A percentile compares a stretch with the other conserved stretches of the same genome.
phyloP scores from a whole-genome alignment of 805 yeast species.

The Candida parachauliodes region DNA sequence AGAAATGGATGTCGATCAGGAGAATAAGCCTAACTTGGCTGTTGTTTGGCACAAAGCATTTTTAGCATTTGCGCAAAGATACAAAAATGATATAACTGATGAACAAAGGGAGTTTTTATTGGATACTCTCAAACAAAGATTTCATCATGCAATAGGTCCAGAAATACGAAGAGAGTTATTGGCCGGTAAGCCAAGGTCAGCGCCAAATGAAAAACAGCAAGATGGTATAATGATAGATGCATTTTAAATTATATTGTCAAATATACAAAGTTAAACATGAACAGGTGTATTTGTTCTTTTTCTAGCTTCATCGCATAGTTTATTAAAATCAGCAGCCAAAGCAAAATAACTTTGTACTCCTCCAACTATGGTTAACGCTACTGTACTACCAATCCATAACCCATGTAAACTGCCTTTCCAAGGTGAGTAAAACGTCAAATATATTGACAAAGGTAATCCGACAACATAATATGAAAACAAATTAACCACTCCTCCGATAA shows the following conservation, averaged over 20 bases:
- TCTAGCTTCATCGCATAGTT: conserved; percentile 36
- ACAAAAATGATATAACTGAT: conserved; percentile 96
- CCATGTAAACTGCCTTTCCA: conserved; percentile 52
- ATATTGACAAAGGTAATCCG: conserved; percentile 59
- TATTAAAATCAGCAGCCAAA: conserved; percentile 32
- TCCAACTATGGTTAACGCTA: conserved; percentile 50
- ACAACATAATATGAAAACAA: conserved; percentile 55
- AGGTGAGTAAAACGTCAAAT: conserved; percentile 47
- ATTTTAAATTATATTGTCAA: conserved; percentile 16
- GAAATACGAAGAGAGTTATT: conserved; percentile 90
- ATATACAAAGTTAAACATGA: conserved; percentile 8
- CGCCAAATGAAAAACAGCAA: conserved; percentile 15
- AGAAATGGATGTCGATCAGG: conserved; percentile 33
- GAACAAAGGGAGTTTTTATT: conserved; percentile 94
- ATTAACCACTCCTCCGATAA: conserved; percentile 58
- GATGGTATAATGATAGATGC: conserved; percentile 40
- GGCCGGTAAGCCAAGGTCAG: conserved; percentile 70
- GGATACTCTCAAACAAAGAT: conserved; percentile 87
- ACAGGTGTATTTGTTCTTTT: conserved; percentile 24
- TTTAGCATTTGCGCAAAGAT: conserved; percentile 89
- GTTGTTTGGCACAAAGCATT: conserved; percentile 98
- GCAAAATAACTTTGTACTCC: conserved; percentile 39
- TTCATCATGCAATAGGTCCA: conserved; percentile 85
- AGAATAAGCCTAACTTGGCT: conserved; percentile 63
- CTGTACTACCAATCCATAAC: conserved; percentile 59